Evolutionary conservation across 1,139 yeast genomes (phyloP), one percentile per base, ranked within the genome.

Genomic region (Lodderomyces pseudojiufengensis): DNA sequence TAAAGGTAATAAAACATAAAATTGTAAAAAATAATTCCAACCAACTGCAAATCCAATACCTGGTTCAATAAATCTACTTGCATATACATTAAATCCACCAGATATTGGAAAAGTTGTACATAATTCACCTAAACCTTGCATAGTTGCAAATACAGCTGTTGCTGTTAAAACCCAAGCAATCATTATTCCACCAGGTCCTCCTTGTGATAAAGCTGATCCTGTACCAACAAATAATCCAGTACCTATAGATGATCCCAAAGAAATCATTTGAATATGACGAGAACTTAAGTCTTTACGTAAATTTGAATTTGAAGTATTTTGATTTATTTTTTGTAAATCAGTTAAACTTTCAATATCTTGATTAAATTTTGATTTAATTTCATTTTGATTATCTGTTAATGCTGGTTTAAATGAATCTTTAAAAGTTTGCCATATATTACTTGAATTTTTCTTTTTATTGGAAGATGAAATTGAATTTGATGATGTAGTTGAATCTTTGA

Each of bases 211-310:
- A 18, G 70, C 70, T 15, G 51, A 43, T 11, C 63, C 64, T 26
- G 57, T 50, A 8, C 63, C 64, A 9, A 59, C 59, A 35, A 59
- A 55, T 31, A 67, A 55, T 11, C 73, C 73, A 2, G 71, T 62
- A 4, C 95, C 95, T 39, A 86, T 82, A 46, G 90, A 83, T 14
- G 94, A 85, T 13, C 94, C 95, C 34, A 86, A 70, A 27, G 95
- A 85, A 44, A 87, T 84, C 82, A 82, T 75, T 48, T 79, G 75
- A 36, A 63, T 46, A 36, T 61, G 68, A 42, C 70, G 48, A 7
- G 63, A 46, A 39, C 60, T 62, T 39, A 65, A 55, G 24, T 53
- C 54, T 44, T 70, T 51, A 21, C 62, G 53, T 33, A 68, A 57
- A 33, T 62, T 67, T 23, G 73, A 62, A 42, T 64, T 62, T 20